Conservation (phyloP, 2,329 filamentous ascomycete species). For the Fusarium sp. region DNA sequence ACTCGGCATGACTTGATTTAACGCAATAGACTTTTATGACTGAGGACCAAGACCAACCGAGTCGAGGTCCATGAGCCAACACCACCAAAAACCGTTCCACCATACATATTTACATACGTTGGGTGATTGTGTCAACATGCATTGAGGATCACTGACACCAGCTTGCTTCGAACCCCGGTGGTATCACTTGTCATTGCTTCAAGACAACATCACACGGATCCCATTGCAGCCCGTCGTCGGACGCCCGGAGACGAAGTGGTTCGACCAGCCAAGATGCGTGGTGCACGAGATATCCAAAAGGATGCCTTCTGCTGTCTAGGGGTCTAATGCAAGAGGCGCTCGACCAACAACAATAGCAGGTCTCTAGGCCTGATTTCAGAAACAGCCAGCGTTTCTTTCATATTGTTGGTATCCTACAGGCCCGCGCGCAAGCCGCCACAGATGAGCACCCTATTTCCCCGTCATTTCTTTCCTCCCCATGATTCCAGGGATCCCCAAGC, state of each 20-base stretch:
- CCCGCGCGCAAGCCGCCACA: neutral
- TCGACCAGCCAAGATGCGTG: slow-evolving; percentile 1
- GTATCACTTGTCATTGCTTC: neutral
- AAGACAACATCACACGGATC: neutral
- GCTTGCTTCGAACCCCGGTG: neutral
- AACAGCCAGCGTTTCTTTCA: slow-evolving; percentile 21
- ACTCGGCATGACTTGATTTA: slow-evolving; percentile 11
- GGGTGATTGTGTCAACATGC: slow-evolving; percentile 24
- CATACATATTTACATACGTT: slow-evolving; percentile 1
- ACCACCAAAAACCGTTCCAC: slow-evolving; percentile 24
- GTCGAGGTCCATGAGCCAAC: slow-evolving; percentile 42
- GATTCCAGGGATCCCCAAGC: neutral
- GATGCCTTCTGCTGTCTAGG: neutral
- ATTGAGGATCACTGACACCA: neutral
- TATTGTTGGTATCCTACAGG: neutral
- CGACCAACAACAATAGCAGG: slow-evolving; percentile 3
- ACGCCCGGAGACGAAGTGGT: slow-evolving; percentile 27
- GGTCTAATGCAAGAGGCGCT: neutral
- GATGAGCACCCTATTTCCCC: slow-evolving; percentile 18
- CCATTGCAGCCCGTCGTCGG: slow-evolving; percentile 18
- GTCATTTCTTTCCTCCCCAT: slow-evolving; percentile 10
- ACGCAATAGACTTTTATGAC: slow-evolving; percentile 44
- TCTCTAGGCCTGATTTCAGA: neutral
- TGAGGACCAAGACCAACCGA: slow-evolving; percentile 40
- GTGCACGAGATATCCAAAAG: slow-evolving; percentile 6